These are phyloP conservation scores for Blastocrithidia nonstop DNA, from an alignment of 208 protist genomes.

Conservation along the genomic window DNA sequence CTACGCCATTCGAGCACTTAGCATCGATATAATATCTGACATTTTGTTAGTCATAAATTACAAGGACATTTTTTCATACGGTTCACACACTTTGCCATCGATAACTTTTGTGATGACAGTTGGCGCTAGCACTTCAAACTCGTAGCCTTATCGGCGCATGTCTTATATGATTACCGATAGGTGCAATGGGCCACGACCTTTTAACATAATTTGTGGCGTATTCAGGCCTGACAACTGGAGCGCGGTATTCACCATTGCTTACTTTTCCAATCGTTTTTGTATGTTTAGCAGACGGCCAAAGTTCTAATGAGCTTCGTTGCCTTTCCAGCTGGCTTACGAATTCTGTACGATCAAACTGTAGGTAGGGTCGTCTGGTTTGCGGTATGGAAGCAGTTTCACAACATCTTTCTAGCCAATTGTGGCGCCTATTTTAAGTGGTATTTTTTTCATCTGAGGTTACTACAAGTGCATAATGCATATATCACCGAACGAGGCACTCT, in stretches of 20 bases:
- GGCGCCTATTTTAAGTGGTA: slow-evolving; percentile 79
- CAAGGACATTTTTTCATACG: slow-evolving; percentile 62
- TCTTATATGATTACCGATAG: slow-evolving; percentile 95
- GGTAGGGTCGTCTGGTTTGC: slow-evolving; percentile 90
- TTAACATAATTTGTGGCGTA: slow-evolving; percentile 50
- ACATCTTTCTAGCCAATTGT: slow-evolving; percentile 59
- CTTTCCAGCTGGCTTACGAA: slow-evolving; percentile 84
- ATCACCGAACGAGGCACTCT: slow-evolving; percentile 63
- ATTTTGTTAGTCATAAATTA: slow-evolving; percentile 71
- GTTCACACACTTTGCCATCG: slow-evolving; percentile 70
- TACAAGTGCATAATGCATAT: slow-evolving; percentile 74
- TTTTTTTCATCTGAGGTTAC: slow-evolving; percentile 70
- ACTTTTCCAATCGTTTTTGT: slow-evolving; percentile 68
- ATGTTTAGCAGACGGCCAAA: slow-evolving; percentile 44
- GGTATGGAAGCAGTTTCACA: slow-evolving; percentile 67
- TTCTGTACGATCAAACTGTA: slow-evolving; percentile 84
- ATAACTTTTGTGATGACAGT: slow-evolving; percentile 72
- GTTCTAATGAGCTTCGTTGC: slow-evolving; percentile 76
- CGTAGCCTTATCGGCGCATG: slow-evolving; percentile 95
- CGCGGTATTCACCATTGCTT: slow-evolving; percentile 91
- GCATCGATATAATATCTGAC: slow-evolving; percentile 63
- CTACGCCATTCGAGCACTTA: slow-evolving; percentile 77
- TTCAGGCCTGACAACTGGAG: slow-evolving; percentile 34
- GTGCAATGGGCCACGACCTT: slow-evolving; percentile 93
- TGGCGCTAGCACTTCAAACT: slow-evolving; percentile 92